Evolutionary conservation across 768 basidiomycete species (phyloP).

Genomic region (Cantharellus anzutake): DNA sequence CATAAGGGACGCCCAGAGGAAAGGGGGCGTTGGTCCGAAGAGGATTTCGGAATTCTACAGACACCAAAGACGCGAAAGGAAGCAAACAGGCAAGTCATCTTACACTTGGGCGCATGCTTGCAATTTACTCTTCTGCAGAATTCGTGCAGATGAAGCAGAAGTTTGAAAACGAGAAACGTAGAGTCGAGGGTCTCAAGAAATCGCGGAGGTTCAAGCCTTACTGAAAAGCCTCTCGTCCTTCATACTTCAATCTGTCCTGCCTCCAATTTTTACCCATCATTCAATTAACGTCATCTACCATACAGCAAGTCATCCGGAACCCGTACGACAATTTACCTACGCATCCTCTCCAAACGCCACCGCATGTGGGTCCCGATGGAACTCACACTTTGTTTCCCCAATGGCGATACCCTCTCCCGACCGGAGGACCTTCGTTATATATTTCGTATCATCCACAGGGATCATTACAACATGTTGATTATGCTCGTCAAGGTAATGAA

Average conservation of each 20-base stretch:
- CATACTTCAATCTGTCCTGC: not conserved
- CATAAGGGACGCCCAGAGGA: conserved; percentile 16
- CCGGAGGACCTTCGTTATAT: not conserved
- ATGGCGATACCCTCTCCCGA: conserved; percentile 15
- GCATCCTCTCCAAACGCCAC: no score
- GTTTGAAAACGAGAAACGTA: conserved; percentile 80
- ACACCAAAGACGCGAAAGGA: conserved; percentile 82
- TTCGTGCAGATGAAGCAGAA: conserved; percentile 45
- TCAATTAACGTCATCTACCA: no score
- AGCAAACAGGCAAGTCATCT: conserved; percentile 38
- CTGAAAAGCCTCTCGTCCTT: conserved; percentile 18
- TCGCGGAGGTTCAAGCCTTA: conserved; percentile 78
- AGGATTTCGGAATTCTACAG: conserved; percentile 61
- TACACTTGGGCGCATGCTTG: conserved; percentile 9
- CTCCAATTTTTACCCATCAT: no score
- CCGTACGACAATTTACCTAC: no score
- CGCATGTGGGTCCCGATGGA: conserved; percentile 4
- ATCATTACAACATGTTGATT: conserved; percentile 20
- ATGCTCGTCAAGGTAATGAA: conserved; percentile 42
- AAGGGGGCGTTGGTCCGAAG: conserved; percentile 40
- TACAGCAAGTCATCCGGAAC: no score
- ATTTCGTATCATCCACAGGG: not conserved
- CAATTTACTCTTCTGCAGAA: conserved; percentile 19
- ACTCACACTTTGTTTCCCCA: conserved; percentile 14
- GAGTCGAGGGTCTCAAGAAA: conserved; percentile 60